Conservation (phyloP, 2,329 filamentous ascomycete genomes). For the Nigrospora oryzae region DNA sequence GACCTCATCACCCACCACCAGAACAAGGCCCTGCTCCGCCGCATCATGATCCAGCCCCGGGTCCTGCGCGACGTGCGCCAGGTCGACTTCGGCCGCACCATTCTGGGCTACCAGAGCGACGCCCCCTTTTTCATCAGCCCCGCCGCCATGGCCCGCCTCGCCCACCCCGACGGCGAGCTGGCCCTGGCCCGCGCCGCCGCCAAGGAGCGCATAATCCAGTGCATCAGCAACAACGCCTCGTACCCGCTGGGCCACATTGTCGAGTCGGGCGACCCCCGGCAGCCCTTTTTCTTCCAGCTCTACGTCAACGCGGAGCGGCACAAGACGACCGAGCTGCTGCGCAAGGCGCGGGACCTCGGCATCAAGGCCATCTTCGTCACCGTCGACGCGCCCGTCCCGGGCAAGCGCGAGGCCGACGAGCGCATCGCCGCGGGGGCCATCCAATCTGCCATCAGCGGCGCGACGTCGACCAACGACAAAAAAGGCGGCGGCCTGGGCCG, state of each 20-base stretch:
- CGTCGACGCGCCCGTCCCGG: slow-evolving; percentile 61
- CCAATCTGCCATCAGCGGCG: slow-evolving; percentile 27
- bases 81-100: slow-evolving; percentile 40
- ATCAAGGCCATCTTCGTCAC: slow-evolving; percentile 34
- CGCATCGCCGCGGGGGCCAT: slow-evolving; percentile 37
- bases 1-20: slow-evolving; percentile 47
- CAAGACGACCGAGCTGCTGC: slow-evolving; percentile 41
- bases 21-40: slow-evolving; percentile 45
- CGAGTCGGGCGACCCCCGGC: slow-evolving; percentile 11
- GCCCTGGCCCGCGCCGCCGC: slow-evolving; percentile 45
- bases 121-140: slow-evolving; percentile 57
- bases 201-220: slow-evolving; percentile 45
- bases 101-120: slow-evolving; percentile 42
- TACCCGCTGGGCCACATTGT: slow-evolving; percentile 15
- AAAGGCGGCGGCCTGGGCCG: slow-evolving; percentile 44
- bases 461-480: slow-evolving; percentile 35
- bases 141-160: slow-evolving; percentile 54
- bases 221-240: slow-evolving; percentile 34
- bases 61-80: slow-evolving; percentile 31
- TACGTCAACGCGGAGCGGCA: slow-evolving; percentile 50
- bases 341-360: slow-evolving; percentile 31
- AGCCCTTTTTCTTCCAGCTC: slow-evolving; percentile 46
- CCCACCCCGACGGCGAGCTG: slow-evolving; percentile 56
- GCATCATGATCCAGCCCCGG: slow-evolving; percentile 45
- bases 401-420: slow-evolving; percentile 57